Evolutionary conservation across 2,329 filamentous ascomycete species (phyloP), one percentile per base, ranked within the genome.

Genomic region (Alternaria gansuensis): DNA sequence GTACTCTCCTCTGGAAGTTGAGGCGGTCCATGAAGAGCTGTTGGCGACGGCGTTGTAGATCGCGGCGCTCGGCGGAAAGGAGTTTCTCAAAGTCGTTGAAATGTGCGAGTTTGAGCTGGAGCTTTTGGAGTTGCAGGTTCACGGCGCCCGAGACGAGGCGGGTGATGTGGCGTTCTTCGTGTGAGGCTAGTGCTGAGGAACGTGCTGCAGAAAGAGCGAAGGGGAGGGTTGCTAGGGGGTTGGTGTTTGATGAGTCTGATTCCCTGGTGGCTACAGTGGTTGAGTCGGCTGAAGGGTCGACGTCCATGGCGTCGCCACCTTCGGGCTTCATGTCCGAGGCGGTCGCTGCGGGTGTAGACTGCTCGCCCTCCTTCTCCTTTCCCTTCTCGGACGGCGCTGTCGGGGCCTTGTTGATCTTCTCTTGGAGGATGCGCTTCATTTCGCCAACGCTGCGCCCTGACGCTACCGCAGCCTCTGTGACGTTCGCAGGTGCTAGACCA

Each of bases 151-250:
- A 94, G 9, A 99, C 92, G 45, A 98, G 87, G 14, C 93, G 90
- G 21, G 93, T 96, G 87, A 98, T 95, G 79, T 97, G 93, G 57
- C 96, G 91, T 78, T 99, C 95, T 78, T 98, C 94, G 69, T 98
- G 93, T 3, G 94, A 97, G 28, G 94, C 93, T 33, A 99, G 87
- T 3, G 90, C 95, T 7, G 91, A 90, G 2, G 93, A 87, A 60
- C 95, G 91, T 2, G 92, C 93, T 11, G 93, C 93, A 62, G 94
- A 90, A 8, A 93, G 87, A 17, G 92, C 93, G 49, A 99, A 85
- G 2, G 93, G 92, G 56, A 97, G 89, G 29, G 89, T 93, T 6
- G 92, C 87, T 50, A 92, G 77, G 1, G 78, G 73, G 62, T 79
- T 77, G 41, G 57, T 34, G 37, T 56, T 54, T 24, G 54, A 57